These are phyloP conservation scores for Magnolia changhungtana DNA, from an alignment of 164 flowering plant species.

Conservation along the genomic window DNA sequence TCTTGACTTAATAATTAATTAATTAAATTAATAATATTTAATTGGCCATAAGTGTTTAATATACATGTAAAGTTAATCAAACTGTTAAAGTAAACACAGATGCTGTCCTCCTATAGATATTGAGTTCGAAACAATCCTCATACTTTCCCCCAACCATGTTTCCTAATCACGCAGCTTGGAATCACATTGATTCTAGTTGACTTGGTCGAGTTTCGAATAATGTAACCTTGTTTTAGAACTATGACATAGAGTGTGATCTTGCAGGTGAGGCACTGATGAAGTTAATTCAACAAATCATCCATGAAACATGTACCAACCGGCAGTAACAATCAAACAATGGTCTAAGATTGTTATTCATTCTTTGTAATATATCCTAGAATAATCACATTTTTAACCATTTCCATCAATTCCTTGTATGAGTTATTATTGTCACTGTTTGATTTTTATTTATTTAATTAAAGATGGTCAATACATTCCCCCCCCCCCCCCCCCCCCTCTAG, in stretches of 20 bases:
- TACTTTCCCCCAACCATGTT: too few relatives aligned
- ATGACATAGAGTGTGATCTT: background rate
- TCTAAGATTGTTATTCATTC: background rate
- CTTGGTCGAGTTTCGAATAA: too few relatives aligned
- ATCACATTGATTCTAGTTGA: too few relatives aligned
- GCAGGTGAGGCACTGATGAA: slow-evolving; percentile 9
- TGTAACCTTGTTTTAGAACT: too few relatives aligned
- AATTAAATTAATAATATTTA: too few relatives aligned
- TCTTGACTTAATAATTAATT: too few relatives aligned
- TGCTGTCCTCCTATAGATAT: too few relatives aligned
- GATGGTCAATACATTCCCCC: background rate
- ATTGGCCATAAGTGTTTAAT: too few relatives aligned
- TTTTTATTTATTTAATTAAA: background rate
- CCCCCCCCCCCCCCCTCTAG: background rate
- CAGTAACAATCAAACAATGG: background rate
- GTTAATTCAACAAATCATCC: slow-evolving; percentile 8
- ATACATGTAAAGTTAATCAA: too few relatives aligned
- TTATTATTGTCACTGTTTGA: background rate
- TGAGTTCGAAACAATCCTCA: too few relatives aligned
- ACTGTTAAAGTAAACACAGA: too few relatives aligned
- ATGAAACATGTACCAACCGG: slow-evolving; percentile 9
- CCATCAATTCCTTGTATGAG: background rate
- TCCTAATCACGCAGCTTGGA: too few relatives aligned
- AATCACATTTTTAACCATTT: background rate
- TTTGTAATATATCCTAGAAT: slow-evolving; percentile 2